These are phyloP conservation scores for Blumeriella jaapii DNA, from an alignment of 2,329 filamentous ascomycete species.

Conservation along the genomic window DNA sequence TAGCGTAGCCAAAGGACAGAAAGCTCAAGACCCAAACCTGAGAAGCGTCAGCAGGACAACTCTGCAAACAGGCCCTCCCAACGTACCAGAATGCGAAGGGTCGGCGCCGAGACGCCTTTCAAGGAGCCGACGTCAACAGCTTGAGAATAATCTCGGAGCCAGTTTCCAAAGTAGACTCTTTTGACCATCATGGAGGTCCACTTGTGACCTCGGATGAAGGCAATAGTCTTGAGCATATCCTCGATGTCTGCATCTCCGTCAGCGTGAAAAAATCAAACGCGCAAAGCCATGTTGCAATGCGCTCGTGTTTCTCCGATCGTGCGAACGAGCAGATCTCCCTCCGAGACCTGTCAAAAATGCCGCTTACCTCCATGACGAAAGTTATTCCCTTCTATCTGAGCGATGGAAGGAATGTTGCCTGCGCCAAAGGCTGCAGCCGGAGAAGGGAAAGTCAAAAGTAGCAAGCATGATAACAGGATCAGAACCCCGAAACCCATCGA, in stretches of 20 bases:
- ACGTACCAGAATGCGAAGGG: conserved; percentile 58
- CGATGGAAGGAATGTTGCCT: conserved; percentile 59
- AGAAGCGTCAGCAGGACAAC: conserved; percentile 10
- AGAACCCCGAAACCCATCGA: conserved; percentile 17
- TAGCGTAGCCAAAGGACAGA: conserved; percentile 75
- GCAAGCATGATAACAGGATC: conserved; percentile 39
- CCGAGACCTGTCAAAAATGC: no score
- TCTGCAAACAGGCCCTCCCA: neutral
- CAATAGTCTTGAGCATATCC: conserved; percentile 67
- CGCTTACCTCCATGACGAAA: conserved; percentile 52
- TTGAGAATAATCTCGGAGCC: conserved; percentile 75
- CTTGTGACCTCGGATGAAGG: conserved; percentile 71
- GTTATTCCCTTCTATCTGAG: conserved; percentile 48
- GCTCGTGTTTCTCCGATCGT: no score
- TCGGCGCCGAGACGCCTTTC: conserved; percentile 67
- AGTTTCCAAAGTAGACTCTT: conserved; percentile 77
- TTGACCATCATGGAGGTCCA: conserved; percentile 73
- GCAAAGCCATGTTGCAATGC: no score
- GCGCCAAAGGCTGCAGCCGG: conserved; percentile 53
- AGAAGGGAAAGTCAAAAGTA: conserved; percentile 45
- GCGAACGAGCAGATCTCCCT: no score
- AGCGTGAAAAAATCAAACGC: no score
- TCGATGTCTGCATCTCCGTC: conserved; percentile 57
- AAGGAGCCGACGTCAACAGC: conserved; percentile 71
- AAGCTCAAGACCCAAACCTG: conserved; percentile 71